Evolutionary conservation across 2,329 filamentous ascomycete genomes (phyloP), one percentile per base, ranked within the genome.

Genomic region (Fusarium sp.): DNA sequence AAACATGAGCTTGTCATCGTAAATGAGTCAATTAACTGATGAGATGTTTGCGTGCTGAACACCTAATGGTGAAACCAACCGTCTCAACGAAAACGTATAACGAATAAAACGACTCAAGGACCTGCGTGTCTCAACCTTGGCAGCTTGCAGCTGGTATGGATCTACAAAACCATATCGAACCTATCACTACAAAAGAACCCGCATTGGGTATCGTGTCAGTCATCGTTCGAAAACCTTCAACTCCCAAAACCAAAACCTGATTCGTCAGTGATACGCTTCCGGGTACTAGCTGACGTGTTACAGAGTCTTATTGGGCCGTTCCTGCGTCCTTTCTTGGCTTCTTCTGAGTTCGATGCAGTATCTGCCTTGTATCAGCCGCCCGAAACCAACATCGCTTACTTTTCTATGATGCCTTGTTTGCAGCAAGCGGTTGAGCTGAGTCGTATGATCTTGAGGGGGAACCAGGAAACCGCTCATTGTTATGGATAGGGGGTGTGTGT

Each of bases 351-450:
- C n/a, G n/a, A n/a, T 37, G 34, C 6, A 37, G 5, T 37, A n/a
- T 37, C 10, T n/a, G 34, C 18, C 34, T 50, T 60, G 46, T 49
- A 49, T 42, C 48, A 39, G 48, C 25, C 34, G 34, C 61, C n/a
- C 50, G 14, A 28, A 41, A 46, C 31, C 30, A 46, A 28, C 31
- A 41, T 14, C 19, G 25, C 23, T 9, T n/a, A 10, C 34, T n/a
- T 26, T 52, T 65, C 62, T 54, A 61, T 61, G 62, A 66, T 61
- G 62, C 54, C 43, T 16, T 25, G 30, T 26, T n/a, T 31, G 43
- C 19, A 37, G 26, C 21, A 31, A 25, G 16, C 26, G 25, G 25
- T 21, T 65, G n/a, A 23, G 30, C n/a, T 65, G n/a, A 26, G 9
- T 42, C 7, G 31, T 21, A 21, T 30, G 23, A 16, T 14, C 8